Evolutionary conservation across 2,329 filamentous ascomycete genomes (phyloP).

Genomic region (Alternaria dauci): DNA sequence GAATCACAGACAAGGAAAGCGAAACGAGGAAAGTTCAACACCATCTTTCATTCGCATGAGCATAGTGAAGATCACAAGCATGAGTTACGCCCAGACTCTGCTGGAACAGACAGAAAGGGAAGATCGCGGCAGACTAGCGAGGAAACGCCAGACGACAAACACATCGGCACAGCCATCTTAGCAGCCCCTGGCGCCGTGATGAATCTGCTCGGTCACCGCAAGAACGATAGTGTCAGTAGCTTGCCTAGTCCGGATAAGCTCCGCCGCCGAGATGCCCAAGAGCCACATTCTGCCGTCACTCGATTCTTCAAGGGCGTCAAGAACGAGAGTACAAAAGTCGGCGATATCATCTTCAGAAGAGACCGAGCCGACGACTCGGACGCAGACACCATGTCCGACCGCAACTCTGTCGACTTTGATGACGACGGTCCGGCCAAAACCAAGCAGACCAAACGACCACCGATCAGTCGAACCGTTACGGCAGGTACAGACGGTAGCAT

Average conservation of each 20-base stretch:
- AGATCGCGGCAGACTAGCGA: conserved; percentile 42
- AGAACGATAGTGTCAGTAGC: conserved; percentile 50
- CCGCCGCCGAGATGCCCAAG: conserved; percentile 51
- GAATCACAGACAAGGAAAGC: conserved; percentile 45
- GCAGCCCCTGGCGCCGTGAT: conserved; percentile 47
- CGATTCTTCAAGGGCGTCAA: conserved; percentile 81
- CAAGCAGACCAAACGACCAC: conserved; percentile 26
- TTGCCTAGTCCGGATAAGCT: conserved; percentile 41
- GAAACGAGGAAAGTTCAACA: conserved; percentile 51
- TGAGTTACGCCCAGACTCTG: conserved; percentile 28
- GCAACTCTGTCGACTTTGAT: conserved; percentile 51
- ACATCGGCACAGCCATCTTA: conserved; percentile 40
- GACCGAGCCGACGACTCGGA: conserved; percentile 59
- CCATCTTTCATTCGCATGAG: conserved; percentile 52
- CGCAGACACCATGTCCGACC: conserved; percentile 56
- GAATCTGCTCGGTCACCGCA: conserved; percentile 45
- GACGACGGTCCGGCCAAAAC: conserved; percentile 32
- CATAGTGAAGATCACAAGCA: conserved; percentile 45
- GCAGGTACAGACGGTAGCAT: conserved; percentile 32
- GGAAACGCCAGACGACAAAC: conserved; percentile 42
- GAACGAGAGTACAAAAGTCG: conserved; percentile 69
- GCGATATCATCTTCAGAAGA: conserved; percentile 67
- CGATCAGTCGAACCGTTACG: conserved; percentile 45
- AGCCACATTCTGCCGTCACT: conserved; percentile 65
- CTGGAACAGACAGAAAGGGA: conserved; percentile 35